phyloP scores from a whole-genome alignment of 768 basidiomycete species.

The Glaciozyma martinii region DNA sequence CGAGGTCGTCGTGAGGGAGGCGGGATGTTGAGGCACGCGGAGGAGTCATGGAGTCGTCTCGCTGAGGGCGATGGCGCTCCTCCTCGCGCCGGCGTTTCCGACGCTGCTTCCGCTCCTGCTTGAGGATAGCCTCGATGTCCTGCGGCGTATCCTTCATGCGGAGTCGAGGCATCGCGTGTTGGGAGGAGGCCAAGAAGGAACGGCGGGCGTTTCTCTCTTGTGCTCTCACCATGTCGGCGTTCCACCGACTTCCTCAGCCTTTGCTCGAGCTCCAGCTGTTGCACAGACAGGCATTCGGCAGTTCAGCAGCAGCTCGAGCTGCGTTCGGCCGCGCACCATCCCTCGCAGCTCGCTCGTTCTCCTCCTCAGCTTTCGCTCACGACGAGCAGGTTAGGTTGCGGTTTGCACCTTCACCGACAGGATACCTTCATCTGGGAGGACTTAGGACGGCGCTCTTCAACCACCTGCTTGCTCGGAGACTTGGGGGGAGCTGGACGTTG shows the following conservation, averaged over 20 bases:
- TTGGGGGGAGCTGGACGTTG: constrained; percentile 79
- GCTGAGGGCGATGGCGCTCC: not conserved
- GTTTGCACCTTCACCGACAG: constrained; percentile 96
- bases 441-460: constrained; percentile 91
- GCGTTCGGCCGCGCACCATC: not conserved
- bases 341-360: constrained; percentile 1
- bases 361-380: not conserved
- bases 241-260: not conserved
- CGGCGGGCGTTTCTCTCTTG: not conserved
- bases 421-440: constrained; percentile 85
- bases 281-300: not conserved
- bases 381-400: constrained; percentile 49
- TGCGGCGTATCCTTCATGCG: constrained; percentile 20
- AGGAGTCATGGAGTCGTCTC: constrained; percentile 17
- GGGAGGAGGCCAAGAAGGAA: not conserved
- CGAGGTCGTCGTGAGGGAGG: constrained; percentile 5
- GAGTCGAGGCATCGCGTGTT: constrained; percentile 11
- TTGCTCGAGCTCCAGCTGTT: not conserved
- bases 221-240: not conserved
- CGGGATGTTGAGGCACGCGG: constrained; percentile 1
- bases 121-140: constrained; percentile 14
- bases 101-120: constrained; percentile 4
- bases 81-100: constrained; percentile 1
- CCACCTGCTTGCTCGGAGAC: constrained; percentile 69
- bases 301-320: not conserved